phyloP scores from a whole-genome alignment of 2,329 filamentous ascomycete species.

The Sphaerulina musiva region DNA sequence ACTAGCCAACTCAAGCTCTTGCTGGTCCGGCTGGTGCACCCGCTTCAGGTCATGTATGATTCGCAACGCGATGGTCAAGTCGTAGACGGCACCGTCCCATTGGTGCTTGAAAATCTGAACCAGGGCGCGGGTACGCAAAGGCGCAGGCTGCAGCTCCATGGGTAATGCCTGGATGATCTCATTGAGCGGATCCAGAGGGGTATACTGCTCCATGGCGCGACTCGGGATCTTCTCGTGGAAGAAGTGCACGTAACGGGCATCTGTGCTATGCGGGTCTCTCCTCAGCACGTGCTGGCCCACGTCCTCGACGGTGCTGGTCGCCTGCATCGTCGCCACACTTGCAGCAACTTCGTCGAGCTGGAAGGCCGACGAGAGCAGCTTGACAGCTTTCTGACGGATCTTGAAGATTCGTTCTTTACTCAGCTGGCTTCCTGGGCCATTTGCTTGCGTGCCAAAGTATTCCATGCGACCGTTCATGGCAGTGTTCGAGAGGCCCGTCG shows the following conservation, averaged over 20 bases:
- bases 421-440: conserved; percentile 52
- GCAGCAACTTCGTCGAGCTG: conserved; percentile 75
- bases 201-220: conserved; percentile 64
- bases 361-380: conserved; percentile 71
- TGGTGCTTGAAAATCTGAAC: conserved; percentile 72
- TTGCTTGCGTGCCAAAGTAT: conserved; percentile 45
- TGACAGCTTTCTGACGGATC: conserved; percentile 73
- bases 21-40: conserved; percentile 43
- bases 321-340: conserved; percentile 78
- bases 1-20: conserved; percentile 49
- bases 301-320: conserved; percentile 67
- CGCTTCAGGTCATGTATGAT: conserved; percentile 40
- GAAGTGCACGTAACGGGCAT: conserved; percentile 85
- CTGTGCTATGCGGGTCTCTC: conserved; percentile 57
- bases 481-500: conserved; percentile 63
- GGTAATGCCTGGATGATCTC: conserved; percentile 61
- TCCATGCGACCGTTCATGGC: conserved; percentile 49
- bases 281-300: conserved; percentile 68
- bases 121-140: conserved; percentile 65
- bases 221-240: conserved; percentile 86
- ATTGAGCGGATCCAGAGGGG: conserved; percentile 59
- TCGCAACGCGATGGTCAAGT: conserved; percentile 63
- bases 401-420: conserved; percentile 70
- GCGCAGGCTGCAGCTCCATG: conserved; percentile 58
- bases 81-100: conserved; percentile 60